Evolutionary conservation across 805 yeast genomes (phyloP).

Genomic region (Kregervanrija fluxuum): DNA sequence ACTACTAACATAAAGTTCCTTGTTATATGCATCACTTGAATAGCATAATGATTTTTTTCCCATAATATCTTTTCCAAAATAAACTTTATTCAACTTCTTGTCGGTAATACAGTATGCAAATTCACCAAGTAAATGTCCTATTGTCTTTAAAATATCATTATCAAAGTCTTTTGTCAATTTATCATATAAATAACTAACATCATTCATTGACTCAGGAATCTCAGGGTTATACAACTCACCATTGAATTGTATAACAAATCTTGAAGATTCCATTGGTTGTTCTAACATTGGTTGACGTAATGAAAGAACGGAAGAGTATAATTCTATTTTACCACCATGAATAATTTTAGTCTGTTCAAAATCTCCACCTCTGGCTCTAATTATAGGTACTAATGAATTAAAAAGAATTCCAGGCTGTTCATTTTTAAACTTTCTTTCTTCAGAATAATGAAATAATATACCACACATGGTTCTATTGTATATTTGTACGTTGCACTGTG

Average conservation of each 20-base stretch:
- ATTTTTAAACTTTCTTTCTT: slow-evolving; percentile 4
- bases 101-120: slow-evolving; percentile 64
- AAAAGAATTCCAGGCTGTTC: slow-evolving; percentile 17
- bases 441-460: slow-evolving; percentile 33
- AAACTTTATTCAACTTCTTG: slow-evolving; percentile 31
- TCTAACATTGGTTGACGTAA: slow-evolving; percentile 68
- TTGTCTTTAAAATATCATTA: slow-evolving; percentile 32
- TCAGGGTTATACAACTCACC: slow-evolving; percentile 79
- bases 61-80: slow-evolving; percentile 77
- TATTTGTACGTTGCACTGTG: no score
- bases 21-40: slow-evolving; percentile 11
- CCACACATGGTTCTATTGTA: slow-evolving; percentile 42
- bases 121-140: slow-evolving; percentile 63
- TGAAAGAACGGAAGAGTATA: slow-evolving; percentile 70
- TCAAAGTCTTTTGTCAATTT: slow-evolving; percentile 23
- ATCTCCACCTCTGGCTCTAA: slow-evolving; percentile 62
- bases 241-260: slow-evolving; percentile 64
- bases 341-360: slow-evolving; percentile 29
- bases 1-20: slow-evolving; percentile 42
- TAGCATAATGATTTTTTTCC: slow-evolving; percentile 78
- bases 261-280: slow-evolving; percentile 52
- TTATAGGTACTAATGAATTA: slow-evolving; percentile 33
- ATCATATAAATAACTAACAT: slow-evolving; percentile 47
- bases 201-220: slow-evolving; percentile 43
- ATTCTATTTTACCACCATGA: slow-evolving; percentile 22